Evolutionary conservation across 352 stramenopile species (phyloP), one percentile per base, ranked within the genome.

Genomic region (Pythium guiyangense): DNA sequence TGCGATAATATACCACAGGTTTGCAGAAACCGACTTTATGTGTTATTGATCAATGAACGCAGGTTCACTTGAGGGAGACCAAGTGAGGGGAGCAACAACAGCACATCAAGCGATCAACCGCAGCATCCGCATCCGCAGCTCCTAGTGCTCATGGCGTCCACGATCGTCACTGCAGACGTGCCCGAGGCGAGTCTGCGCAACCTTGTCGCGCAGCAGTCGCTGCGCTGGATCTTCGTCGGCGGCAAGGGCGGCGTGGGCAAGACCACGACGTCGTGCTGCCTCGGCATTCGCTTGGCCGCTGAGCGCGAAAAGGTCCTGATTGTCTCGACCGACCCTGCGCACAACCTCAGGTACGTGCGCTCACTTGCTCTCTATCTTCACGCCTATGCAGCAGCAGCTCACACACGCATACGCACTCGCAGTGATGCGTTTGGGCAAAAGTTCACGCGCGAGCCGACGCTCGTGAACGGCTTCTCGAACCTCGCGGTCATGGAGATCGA

Each of bases 401-500:
- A 27, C 42, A 47, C 6, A 10, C 9, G 11, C 18, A 18, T 27
- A 4, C 42, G 18, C 42, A 27, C 15, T 20, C 49, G n/a, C 64
- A 97, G 90, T 67, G 97, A 99, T 73, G 97, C 97, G 18, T 99
- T 99, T 77, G 97, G 94, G 6, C 97, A 99, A 71, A 99, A 99
- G 74, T 99, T 99, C 71, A 98, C 93, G 47, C 88, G 96, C 35
- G 94, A 99, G 68, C 97, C 97, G 18, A 99, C 93, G 34, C 84
- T 94, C 11, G 97, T 99, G 54, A 90, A 99, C 57, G 97, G 97
- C 17, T 99, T 99, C 66, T 85, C 89, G 37, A 99, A 99, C 67
- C 83, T 99, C 10, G 97, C 85, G 37, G 97, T 97, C 60, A 99
- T 99, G 97, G 97, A 99, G 79, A 98, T 99, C 68, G 97, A 99